Evolutionary conservation across 371 early-diverging fungal species (phyloP), one percentile per base, ranked within the genome.

Genomic region (Lichtheimia ramosa): DNA sequence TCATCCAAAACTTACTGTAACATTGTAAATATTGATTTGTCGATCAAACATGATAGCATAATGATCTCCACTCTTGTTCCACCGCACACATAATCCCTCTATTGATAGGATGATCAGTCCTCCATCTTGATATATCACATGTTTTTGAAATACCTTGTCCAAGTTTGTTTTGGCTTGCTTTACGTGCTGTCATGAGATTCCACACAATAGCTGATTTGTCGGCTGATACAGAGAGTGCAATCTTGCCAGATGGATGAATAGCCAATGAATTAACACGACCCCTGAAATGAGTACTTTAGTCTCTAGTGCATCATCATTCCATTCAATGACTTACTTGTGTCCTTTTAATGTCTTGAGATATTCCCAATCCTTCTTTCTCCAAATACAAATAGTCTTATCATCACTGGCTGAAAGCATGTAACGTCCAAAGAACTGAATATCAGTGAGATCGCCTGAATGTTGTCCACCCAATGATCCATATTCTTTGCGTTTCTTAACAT

Each of bases 331-430:
- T 69, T 81, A 85, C 87, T 86, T 91, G 83, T 97, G 98, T n/a
- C 95, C 97, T 62, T 88, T 90, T 39, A 97, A 77, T 41, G 83
- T 87, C 71, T 92, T 94, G 58, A 98, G 82, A 50, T 86, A 85
- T 69, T 96, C 97, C 99, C 99, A 98, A 72, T 97, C 99, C 66
- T 90, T 92, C 41, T 94, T 88, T 65, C 98, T 81, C 82, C 92
- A 93, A 43, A 98, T 84, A 50, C 89, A 87, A 21, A 98, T 83
- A 1, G 81, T 81, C 43, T 94, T 94, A 72, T 96, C 97, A 41
- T 94, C 96, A 59, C 92, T 88, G 41, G 91, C 92, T 23, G 94
- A 88, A 10, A 98, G 70, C 83, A 98, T 82, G 61, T 97, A 95
- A 63, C 83, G 88, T 24, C 85, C 83, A 71, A 88, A 89, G 68